Evolutionary conservation across 2,329 filamentous ascomycete species (phyloP).

Genomic region (Macroventuria anomochaeta): DNA sequence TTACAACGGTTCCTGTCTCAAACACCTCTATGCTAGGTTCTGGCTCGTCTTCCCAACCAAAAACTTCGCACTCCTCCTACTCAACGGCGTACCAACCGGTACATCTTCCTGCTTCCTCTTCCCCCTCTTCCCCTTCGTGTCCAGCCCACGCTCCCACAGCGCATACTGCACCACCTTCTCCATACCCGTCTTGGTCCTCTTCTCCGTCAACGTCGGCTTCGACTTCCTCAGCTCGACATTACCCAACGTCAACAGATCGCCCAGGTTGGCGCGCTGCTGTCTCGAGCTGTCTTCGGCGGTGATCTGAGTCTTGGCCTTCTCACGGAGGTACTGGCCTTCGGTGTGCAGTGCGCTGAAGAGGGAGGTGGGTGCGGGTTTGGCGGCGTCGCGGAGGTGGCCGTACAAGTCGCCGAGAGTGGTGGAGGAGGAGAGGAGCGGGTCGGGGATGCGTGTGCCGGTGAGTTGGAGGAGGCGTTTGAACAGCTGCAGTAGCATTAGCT

Average conservation of each 20-base stretch:
- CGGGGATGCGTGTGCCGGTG: conserved; percentile 77
- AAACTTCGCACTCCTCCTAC: conserved; percentile 1
- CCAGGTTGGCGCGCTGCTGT: conserved; percentile 25
- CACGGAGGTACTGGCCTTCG: conserved; percentile 32
- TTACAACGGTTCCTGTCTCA: no score
- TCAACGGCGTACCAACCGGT: conserved; percentile 9
- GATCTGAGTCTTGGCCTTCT: conserved; percentile 10
- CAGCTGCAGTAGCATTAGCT: conserved; percentile 62
- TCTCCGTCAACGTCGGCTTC: conserved; percentile 73
- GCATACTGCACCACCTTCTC: conserved; percentile 82
- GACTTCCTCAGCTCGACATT: conserved; percentile 74
- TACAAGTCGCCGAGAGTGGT: conserved; percentile 49
- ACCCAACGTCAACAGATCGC: conserved; percentile 35
- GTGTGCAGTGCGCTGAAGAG: conserved; percentile 65
- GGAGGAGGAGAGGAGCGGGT: conserved; percentile 64
- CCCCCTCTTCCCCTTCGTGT: background rate
- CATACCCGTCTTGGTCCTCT: conserved; percentile 73
- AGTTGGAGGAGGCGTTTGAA: conserved; percentile 81
- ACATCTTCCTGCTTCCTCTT: background rate
- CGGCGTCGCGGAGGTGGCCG: conserved; percentile 42
- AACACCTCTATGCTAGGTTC: no score
- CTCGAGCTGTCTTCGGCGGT: background rate
- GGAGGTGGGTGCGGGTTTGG: conserved; percentile 56
- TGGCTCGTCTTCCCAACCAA: background rate
- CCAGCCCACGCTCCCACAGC: conserved; percentile 51